A percentile compares a stretch with the other conserved stretches of the same genome.
Evolutionary conservation across 805 yeast genomes (phyloP).

Genomic region (Wickerhamiella kurtzmanii): DNA sequence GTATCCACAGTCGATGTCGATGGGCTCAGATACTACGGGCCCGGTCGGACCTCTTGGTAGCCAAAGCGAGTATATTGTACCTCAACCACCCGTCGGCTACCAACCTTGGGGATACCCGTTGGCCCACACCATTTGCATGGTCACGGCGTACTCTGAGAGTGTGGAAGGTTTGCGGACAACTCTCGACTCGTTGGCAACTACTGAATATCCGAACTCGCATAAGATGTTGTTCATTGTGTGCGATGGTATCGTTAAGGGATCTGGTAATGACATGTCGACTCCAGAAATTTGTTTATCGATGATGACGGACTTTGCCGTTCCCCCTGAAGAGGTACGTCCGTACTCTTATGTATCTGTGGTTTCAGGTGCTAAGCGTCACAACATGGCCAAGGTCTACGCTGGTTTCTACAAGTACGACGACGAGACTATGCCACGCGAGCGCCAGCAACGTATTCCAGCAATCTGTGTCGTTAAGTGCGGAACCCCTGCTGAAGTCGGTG

Average conservation of each 20-base stretch:
- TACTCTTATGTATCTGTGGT: conserved; percentile 92
- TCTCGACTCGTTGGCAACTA: conserved; percentile 83
- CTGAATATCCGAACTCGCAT: conserved; percentile 92
- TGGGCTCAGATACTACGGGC: conserved; percentile 1
- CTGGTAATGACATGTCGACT: conserved; percentile 76
- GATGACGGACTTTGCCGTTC: conserved; percentile 68
- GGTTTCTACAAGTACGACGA: conserved; percentile 86
- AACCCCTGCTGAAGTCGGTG: conserved; percentile 53
- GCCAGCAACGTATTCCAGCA: conserved; percentile 74
- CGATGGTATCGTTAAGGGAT: conserved; percentile 90
- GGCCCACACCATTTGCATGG: conserved; percentile 57
- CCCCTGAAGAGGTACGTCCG: conserved; percentile 63
- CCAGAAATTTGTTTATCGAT: conserved; percentile 79
- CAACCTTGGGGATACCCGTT: conserved; percentile 80
- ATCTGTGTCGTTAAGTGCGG: conserved; percentile 77
- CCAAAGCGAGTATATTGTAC: conserved; percentile 50
- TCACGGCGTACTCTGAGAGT: conserved; percentile 93
- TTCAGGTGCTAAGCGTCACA: conserved; percentile 85
- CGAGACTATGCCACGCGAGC: conserved; percentile 56
- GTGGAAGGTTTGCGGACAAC: conserved; percentile 76
- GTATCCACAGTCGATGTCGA: conserved; percentile 2
- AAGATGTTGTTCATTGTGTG: conserved; percentile 74
- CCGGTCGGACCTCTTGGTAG: conserved; percentile 21
- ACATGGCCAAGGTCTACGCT: conserved; percentile 92
- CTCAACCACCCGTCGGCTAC: conserved; percentile 82